phyloP scores from a whole-genome alignment of 495 filamentous ascomycete genomes.

The Niebla homalea region DNA sequence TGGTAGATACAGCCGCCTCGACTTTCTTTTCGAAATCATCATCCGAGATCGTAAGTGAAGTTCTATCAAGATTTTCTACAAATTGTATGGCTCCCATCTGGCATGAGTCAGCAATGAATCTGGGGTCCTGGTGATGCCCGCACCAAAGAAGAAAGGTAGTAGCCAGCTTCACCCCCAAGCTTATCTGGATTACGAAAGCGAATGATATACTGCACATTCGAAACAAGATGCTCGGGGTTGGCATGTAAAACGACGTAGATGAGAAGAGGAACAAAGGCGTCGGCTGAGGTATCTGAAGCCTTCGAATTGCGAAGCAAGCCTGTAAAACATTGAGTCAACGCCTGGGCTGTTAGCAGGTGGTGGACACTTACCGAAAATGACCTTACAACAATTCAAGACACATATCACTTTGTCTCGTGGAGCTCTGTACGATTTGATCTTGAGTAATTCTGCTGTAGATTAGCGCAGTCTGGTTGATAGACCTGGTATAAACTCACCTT shows the following conservation, averaged over 20 bases:
- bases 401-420: constrained; percentile 97
- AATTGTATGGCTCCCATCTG: constrained; percentile 94
- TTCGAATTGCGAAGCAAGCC: constrained; percentile 85
- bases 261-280: constrained; percentile 88
- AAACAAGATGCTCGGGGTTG: constrained; percentile 88
- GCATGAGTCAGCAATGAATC: constrained; percentile 5
- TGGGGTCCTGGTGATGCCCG: constrained; percentile 12
- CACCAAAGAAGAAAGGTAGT: constrained; percentile 94
- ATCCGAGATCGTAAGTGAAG: constrained; percentile 81
- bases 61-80: constrained; percentile 90
- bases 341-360: constrained; percentile 9
- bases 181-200: constrained; percentile 97
- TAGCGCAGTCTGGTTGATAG: not conserved
- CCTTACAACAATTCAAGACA: constrained; percentile 96
- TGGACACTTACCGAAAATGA: constrained; percentile 71
- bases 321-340: constrained; percentile 20
- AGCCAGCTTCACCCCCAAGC: constrained; percentile 87
- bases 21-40: constrained; percentile 93
- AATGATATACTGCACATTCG: constrained; percentile 96
- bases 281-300: constrained; percentile 76
- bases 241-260: constrained; percentile 93
- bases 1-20: constrained; percentile 89
- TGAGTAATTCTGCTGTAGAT: constrained; percentile 59
- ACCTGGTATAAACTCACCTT: constrained; percentile 39
- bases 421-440: constrained; percentile 91